phyloP scores from a whole-genome alignment of 345 rosid species.

The Populus euphratica region DNA sequence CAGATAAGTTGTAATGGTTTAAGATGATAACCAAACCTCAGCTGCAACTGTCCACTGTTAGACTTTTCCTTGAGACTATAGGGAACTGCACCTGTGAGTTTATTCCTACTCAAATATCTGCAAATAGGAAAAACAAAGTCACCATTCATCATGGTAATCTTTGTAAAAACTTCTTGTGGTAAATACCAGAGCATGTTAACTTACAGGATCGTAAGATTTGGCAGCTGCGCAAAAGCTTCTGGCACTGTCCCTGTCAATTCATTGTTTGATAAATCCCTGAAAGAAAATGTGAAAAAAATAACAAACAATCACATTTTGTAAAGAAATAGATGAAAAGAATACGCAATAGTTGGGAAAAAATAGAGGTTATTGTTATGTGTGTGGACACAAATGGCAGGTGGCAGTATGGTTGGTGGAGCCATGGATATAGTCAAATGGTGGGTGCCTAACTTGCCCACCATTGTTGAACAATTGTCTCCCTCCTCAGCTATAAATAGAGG shows the following conservation, averaged over 20 bases:
- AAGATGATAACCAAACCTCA: constrained; percentile 1
- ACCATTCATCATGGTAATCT: neutral
- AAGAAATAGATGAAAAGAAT: too few species aligned
- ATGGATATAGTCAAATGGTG: too few species aligned
- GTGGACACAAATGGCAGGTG: too few species aligned
- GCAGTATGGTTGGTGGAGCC: too few species aligned
- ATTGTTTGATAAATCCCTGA: constrained; percentile 16
- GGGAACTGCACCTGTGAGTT: constrained; percentile 4
- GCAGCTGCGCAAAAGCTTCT: neutral
- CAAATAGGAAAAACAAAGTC: neutral
- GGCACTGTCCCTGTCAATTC: constrained; percentile 7
- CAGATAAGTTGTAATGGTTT: too few species aligned
- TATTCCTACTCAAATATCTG: constrained; percentile 8
- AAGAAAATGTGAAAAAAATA: neutral
- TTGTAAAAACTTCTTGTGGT: neutral
- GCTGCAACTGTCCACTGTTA: neutral
- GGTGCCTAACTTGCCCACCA: too few species aligned
- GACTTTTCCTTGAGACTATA: neutral
- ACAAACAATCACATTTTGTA: neutral
- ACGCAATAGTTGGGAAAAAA: neutral
- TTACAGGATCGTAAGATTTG: constrained; percentile 3
- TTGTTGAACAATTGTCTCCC: too few species aligned
- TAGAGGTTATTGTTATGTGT: too few species aligned
- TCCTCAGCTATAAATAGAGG: too few species aligned
- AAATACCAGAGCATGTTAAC: neutral